A percentile compares a stretch with the other conserved stretches of the same genome.
Conservation (phyloP, 495 filamentous ascomycete genomes). For the Neurospora sp. region DNA sequence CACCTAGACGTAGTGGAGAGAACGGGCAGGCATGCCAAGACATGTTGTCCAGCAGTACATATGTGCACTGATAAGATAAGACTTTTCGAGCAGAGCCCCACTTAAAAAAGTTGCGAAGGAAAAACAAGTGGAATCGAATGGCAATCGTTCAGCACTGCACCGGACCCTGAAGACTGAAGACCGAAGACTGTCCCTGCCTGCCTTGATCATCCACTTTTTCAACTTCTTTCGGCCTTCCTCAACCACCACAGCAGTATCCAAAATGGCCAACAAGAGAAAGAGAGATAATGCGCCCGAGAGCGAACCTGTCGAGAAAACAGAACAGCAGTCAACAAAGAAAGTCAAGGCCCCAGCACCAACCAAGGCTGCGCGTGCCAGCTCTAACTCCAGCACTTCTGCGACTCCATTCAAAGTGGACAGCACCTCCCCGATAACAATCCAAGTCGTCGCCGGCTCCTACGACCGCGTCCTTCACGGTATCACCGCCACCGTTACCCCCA, state of each 20-base stretch:
- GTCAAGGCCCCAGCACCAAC: conserved; percentile 18
- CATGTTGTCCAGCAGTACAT: neutral
- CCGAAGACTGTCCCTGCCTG: neutral
- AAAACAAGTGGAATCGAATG: neutral
- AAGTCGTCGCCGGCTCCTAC: conserved; percentile 90
- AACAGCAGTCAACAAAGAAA: conserved; percentile 25
- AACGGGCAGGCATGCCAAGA: neutral
- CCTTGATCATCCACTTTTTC: neutral
- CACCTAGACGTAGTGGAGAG: neutral
- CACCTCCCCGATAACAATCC: conserved; percentile 47
- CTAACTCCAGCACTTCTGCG: conserved; percentile 1
- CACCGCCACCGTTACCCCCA: conserved; percentile 53
- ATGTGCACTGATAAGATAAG: conserved; percentile 16
- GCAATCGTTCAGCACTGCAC: conserved; percentile 8
- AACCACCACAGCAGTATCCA: conserved; percentile 7
- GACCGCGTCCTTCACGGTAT: conserved; percentile 89
- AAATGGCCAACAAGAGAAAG: conserved; percentile 67
- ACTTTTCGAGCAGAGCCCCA: conserved; percentile 2
- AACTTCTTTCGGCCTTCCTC: neutral
- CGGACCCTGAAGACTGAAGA: neutral
- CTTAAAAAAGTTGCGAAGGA: conserved; percentile 10
- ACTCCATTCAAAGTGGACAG: conserved; percentile 18
- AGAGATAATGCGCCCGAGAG: conserved; percentile 34
- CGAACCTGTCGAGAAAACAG: conserved; percentile 8
- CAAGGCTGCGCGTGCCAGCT: neutral